These are phyloP conservation scores for Tricholoma hemisulphureum DNA, from an alignment of 768 basidiomycete species.

Conservation along the genomic window DNA sequence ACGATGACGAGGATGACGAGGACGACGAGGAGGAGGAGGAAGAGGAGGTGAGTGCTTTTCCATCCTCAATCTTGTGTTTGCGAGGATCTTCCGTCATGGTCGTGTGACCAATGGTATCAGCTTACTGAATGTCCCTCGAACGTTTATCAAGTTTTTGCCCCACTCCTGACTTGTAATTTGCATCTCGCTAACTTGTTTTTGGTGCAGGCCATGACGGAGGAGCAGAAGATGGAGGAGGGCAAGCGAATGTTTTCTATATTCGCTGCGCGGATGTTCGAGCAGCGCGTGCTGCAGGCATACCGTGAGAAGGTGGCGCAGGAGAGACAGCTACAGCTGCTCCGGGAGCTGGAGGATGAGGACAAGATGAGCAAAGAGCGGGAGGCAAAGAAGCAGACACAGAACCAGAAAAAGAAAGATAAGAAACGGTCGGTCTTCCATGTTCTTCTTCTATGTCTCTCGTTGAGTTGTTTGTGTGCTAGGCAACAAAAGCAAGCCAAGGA, in stretches of 20 bases:
- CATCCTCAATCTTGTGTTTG: slow-evolving; percentile 17
- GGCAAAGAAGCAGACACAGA: slow-evolving; percentile 90
- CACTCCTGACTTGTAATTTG: background rate
- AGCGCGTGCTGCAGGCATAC: slow-evolving; percentile 93
- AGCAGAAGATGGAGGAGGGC: slow-evolving; percentile 99
- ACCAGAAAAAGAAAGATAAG: slow-evolving; percentile 99
- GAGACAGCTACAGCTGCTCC: slow-evolving; percentile 86
- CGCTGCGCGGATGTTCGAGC: slow-evolving; percentile 99
- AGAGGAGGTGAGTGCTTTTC: slow-evolving; percentile 42
- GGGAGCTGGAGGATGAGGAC: slow-evolving; percentile 95
- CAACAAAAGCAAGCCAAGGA: slow-evolving; percentile 92
- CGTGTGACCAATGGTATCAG: background rate
- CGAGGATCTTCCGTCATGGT: background rate
- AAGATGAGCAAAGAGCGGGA: slow-evolving; percentile 82
- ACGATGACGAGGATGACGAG: slow-evolving; percentile 60
- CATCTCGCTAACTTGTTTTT: slow-evolving; percentile 11
- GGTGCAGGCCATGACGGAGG: slow-evolving; percentile 78
- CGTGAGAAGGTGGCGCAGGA: slow-evolving; percentile 97
- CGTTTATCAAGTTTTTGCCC: background rate
- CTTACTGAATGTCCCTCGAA: background rate
- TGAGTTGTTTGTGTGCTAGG: slow-evolving; percentile 41
- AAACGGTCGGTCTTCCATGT: slow-evolving; percentile 51
- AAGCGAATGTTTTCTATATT: slow-evolving; percentile 99
- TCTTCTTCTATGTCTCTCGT: slow-evolving; percentile 7
- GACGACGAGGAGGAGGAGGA: slow-evolving; percentile 67